These are phyloP conservation scores for Schizonepeta tenuifolia DNA, from an alignment of 257 asterid genomes.

Conservation along the genomic window DNA sequence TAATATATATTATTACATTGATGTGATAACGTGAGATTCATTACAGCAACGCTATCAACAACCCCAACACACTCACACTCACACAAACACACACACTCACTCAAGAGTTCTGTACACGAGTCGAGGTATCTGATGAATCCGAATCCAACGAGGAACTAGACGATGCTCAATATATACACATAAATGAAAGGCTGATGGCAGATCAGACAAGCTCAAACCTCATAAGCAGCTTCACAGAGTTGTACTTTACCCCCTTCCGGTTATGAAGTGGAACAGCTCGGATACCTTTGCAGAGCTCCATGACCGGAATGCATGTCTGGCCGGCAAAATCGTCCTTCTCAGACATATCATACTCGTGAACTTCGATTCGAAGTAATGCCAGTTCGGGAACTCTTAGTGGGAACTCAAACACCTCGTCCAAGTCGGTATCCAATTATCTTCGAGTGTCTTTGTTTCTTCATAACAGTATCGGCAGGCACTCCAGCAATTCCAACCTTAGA, in stretches of 20 bases:
- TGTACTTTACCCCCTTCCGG: slow-evolving; percentile 63
- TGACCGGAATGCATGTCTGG: slow-evolving; percentile 73
- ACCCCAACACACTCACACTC: slow-evolving; percentile 10
- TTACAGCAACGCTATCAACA: slow-evolving; percentile 15
- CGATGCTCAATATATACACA: neutral
- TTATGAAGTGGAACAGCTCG: slow-evolving; percentile 72
- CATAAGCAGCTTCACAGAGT: slow-evolving; percentile 75
- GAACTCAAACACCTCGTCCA: slow-evolving; percentile 80
- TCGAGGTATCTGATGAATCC: neutral
- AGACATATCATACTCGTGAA: slow-evolving; percentile 80
- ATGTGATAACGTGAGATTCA: neutral
- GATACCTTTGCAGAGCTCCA: slow-evolving; percentile 77
- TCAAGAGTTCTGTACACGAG: slow-evolving; percentile 18
- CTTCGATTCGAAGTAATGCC: slow-evolving; percentile 81
- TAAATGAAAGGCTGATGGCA: neutral
- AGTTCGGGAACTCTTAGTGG: slow-evolving; percentile 77
- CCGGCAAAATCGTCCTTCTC: slow-evolving; percentile 92
- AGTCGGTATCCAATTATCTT: slow-evolving; percentile 83
- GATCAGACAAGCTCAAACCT: slow-evolving; percentile 63
- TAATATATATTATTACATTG: neutral
- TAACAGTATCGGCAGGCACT: slow-evolving; percentile 63
- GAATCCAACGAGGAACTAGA: neutral
- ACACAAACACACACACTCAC: neutral
- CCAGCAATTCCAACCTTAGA: slow-evolving; percentile 87
- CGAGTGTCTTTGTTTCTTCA: slow-evolving; percentile 71